These are phyloP conservation scores for Cyathus striatus DNA, from an alignment of 768 basidiomycete species.

Conservation along the genomic window DNA sequence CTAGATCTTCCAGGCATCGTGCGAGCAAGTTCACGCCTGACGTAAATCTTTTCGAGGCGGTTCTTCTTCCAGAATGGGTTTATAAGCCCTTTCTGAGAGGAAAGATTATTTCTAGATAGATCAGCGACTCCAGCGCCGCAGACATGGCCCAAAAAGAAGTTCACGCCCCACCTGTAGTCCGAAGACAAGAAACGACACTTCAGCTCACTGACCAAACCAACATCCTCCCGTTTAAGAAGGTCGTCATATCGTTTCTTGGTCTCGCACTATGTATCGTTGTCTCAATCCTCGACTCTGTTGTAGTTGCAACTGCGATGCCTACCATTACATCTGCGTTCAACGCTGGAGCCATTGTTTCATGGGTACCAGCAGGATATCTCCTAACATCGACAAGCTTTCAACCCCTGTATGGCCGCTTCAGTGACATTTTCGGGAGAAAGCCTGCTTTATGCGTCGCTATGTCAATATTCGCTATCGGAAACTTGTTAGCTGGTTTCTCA, in stretches of 20 bases:
- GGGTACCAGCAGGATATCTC: slow-evolving; percentile 73
- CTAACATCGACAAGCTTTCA: slow-evolving; percentile 64
- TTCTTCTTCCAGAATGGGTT: too few species aligned
- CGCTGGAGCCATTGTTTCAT: slow-evolving; percentile 57
- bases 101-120: too few species aligned
- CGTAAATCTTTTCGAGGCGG: too few species aligned
- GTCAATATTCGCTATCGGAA: slow-evolving; percentile 62
- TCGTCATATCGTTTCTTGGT: slow-evolving; percentile 58
- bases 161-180: too few species aligned
- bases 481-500: slow-evolving; percentile 62
- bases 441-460: slow-evolving; percentile 51
- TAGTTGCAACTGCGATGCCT: slow-evolving; percentile 71
- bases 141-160: too few species aligned
- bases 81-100: too few species aligned
- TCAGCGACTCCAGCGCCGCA: too few species aligned
- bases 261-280: slow-evolving; percentile 58
- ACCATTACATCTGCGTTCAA: slow-evolving; percentile 63
- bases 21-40: too few species aligned
- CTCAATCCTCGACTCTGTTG: slow-evolving; percentile 64
- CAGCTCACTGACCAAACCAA: slow-evolving; percentile 72
- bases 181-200: too few species aligned
- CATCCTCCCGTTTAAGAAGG: slow-evolving; percentile 58
- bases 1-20: too few species aligned
- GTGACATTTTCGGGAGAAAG: slow-evolving; percentile 68
- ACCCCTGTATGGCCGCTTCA: slow-evolving; percentile 56